phyloP scores from a whole-genome alignment of 176 grass and related monocot genomes.

The Cenchrus americanus region DNA sequence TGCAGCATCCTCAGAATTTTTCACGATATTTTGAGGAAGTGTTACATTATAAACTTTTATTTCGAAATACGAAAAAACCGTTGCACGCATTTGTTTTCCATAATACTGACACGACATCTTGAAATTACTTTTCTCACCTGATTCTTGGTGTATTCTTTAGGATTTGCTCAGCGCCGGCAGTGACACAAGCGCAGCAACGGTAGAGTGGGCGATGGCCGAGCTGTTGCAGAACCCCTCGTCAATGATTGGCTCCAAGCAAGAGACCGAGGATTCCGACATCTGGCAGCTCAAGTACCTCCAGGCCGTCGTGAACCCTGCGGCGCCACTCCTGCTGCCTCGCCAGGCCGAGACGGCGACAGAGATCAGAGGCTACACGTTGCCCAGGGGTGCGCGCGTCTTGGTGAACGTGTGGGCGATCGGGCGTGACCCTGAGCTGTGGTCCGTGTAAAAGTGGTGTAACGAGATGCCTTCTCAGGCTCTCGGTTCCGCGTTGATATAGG shows the following conservation, averaged over 20 bases:
- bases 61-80: too few species aligned
- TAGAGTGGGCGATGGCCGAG: slow-evolving; percentile 76
- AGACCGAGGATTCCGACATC: slow-evolving; percentile 42
- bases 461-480: too few species aligned
- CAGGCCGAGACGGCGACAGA: slow-evolving; percentile 6
- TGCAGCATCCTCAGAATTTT: too few species aligned
- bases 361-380: slow-evolving; percentile 49
- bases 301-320: slow-evolving; percentile 56
- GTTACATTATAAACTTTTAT: too few species aligned
- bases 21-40: too few species aligned
- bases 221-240: slow-evolving; percentile 49
- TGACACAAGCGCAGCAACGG: slow-evolving; percentile 31
- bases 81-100: too few species aligned
- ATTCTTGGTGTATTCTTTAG: slow-evolving; percentile 9
- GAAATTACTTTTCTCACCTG: background rate
- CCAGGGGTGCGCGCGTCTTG: slow-evolving; percentile 45
- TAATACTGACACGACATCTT: too few species aligned
- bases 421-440: slow-evolving; percentile 31
- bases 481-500: too few species aligned
- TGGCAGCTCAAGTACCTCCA: slow-evolving; percentile 50
- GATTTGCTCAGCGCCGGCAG: slow-evolving; percentile 53
- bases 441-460: background rate
- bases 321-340: slow-evolving; percentile 48
- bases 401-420: slow-evolving; percentile 67
- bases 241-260: background rate